These are phyloP conservation scores for Pleurotus pulmonarius DNA, from an alignment of 768 basidiomycete species.

Conservation along the genomic window DNA sequence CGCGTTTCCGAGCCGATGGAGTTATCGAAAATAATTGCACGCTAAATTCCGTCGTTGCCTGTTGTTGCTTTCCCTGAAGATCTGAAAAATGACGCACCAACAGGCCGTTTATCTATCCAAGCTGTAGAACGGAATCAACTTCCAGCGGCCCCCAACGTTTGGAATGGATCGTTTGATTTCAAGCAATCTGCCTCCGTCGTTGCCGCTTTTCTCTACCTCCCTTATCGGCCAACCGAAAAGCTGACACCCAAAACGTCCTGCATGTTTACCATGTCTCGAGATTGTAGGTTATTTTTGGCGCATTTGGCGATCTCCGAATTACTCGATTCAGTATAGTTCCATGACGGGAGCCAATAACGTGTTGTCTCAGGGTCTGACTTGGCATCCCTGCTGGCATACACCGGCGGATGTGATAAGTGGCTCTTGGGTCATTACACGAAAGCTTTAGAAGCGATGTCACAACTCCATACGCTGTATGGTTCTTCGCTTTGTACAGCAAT, in stretches of 20 bases:
- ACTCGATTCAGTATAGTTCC: background rate
- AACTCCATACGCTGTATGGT: background rate
- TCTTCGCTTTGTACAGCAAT: constrained; percentile 1
- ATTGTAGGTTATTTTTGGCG: constrained; percentile 4
- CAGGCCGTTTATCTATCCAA: background rate
- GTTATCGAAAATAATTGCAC: background rate
- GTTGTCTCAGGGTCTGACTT: constrained; percentile 2
- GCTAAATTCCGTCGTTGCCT: background rate
- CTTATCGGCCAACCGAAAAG: constrained; percentile 5
- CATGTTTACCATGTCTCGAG: background rate
- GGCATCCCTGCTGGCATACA: constrained; percentile 1
- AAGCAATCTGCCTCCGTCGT: background rate
- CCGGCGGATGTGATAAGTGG: constrained; percentile 2
- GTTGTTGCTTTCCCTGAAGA: background rate
- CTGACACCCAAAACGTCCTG: background rate
- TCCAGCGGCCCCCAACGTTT: background rate
- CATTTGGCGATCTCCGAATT: background rate
- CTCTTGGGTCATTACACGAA: constrained; percentile 5
- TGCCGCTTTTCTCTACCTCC: background rate
- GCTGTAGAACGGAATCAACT: constrained; percentile 2
- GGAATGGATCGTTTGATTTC: background rate
- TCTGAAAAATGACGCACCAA: background rate
- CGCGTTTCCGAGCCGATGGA: background rate
- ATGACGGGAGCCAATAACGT: constrained; percentile 7
- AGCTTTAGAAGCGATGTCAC: constrained; percentile 4